phyloP scores from a whole-genome alignment of 2,329 filamentous ascomycete species.

The Orbilia blumenaviensis region DNA sequence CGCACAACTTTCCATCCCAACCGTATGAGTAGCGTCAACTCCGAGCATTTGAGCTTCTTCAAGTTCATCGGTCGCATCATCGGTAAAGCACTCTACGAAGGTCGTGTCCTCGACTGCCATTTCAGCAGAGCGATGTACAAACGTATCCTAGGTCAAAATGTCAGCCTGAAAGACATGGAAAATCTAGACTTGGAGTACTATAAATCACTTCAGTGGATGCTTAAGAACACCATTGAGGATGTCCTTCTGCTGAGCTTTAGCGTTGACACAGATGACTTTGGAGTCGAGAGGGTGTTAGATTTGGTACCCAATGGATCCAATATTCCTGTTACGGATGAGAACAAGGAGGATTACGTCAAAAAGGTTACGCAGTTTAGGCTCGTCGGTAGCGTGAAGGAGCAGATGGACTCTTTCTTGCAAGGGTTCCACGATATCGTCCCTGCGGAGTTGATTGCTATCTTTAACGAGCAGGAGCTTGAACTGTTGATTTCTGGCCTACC shows the following conservation, averaged over 20 bases:
- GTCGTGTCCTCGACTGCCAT: slow-evolving; percentile 94
- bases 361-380: slow-evolving; percentile 93
- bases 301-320: slow-evolving; percentile 87
- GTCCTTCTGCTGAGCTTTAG: slow-evolving; percentile 97
- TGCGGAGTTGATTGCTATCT: slow-evolving; percentile 91
- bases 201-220: slow-evolving; percentile 98
- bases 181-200: slow-evolving; percentile 98
- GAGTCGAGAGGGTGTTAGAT: slow-evolving; percentile 85
- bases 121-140: slow-evolving; percentile 99
- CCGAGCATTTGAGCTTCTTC: slow-evolving; percentile 96
- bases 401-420: slow-evolving; percentile 90
- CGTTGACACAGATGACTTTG: slow-evolving; percentile 92
- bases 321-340: slow-evolving; percentile 93
- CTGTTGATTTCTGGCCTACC: slow-evolving; percentile 94
- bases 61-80: slow-evolving; percentile 99
- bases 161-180: slow-evolving; percentile 99
- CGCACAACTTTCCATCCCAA: slow-evolving; percentile 99
- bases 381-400: slow-evolving; percentile 88
- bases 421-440: slow-evolving; percentile 99
- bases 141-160: slow-evolving; percentile 90
- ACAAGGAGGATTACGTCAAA: slow-evolving; percentile 97
- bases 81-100: slow-evolving; percentile 96
- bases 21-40: slow-evolving; percentile 89
- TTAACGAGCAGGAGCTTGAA: slow-evolving; percentile 98
- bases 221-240: slow-evolving; percentile 97